phyloP scores from a whole-genome alignment of 1,284 basidiomycete species.

The Takashimella tepidaria region DNA sequence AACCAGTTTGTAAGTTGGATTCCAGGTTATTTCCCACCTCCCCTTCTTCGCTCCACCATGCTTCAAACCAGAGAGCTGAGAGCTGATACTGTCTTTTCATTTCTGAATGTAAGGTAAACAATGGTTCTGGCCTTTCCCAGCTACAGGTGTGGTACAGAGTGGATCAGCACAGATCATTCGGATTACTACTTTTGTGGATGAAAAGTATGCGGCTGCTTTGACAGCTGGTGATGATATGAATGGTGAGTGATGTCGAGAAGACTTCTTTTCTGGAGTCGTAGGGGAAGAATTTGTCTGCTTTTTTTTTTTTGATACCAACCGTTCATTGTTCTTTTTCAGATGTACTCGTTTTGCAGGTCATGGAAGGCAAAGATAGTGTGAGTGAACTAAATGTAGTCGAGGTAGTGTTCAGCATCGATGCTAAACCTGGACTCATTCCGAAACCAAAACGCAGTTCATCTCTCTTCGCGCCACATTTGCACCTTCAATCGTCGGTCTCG shows the following conservation, averaged over 20 bases:
- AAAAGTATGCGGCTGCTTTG: constrained; percentile 16
- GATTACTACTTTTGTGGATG: constrained; percentile 29
- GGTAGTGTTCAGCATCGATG: no score
- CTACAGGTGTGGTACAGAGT: constrained; percentile 22
- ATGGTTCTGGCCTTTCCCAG: constrained; percentile 36
- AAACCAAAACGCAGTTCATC: constrained; percentile 32
- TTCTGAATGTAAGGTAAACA: constrained; percentile 32
- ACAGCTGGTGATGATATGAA: constrained; percentile 36
- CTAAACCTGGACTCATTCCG: no score
- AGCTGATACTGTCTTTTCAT: no score
- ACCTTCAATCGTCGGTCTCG: constrained; percentile 29
- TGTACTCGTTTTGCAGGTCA: constrained; percentile 38
- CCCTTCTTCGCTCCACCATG: not conserved
- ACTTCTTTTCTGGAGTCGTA: not conserved
- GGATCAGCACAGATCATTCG: constrained; percentile 20
- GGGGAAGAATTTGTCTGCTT: no score
- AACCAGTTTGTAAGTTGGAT: constrained; percentile 30
- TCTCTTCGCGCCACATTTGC: constrained; percentile 32
- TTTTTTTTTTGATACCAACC: no score
- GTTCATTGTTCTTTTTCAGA: constrained; percentile 25
- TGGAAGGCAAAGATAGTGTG: constrained; percentile 36
- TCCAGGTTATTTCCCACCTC: not conserved
- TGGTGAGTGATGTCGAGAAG: constrained; percentile 15
- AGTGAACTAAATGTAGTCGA: constrained; percentile 10
- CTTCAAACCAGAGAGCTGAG: no score